A percentile compares a stretch with the other conserved stretches of the same genome.
These are phyloP conservation scores for Salix dunnii DNA, from an alignment of 345 rosid species.

Conservation along the genomic window DNA sequence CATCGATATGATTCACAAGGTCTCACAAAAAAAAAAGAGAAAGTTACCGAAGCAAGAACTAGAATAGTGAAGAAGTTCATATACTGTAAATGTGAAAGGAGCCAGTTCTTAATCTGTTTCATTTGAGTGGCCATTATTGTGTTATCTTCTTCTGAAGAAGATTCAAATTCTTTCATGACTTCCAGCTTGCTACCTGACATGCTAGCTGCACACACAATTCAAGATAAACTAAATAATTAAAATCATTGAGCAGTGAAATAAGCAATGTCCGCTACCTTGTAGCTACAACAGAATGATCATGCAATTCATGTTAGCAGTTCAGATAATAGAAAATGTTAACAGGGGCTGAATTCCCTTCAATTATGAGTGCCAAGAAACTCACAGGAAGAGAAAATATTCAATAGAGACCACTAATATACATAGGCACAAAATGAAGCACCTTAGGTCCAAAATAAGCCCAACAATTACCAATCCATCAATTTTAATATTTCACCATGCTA, in stretches of 20 bases:
- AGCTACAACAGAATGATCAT: not conserved
- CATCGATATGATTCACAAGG: not conserved
- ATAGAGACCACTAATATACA: not conserved
- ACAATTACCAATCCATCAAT: not conserved
- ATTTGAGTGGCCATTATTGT: conserved; percentile 58
- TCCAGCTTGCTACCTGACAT: conserved; percentile 61
- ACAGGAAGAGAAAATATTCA: not conserved
- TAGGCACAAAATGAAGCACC: not conserved
- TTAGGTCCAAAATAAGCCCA: not conserved
- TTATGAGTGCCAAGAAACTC: not conserved
- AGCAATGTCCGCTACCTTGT: not conserved
- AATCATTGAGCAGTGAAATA: not conserved
- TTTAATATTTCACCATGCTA: not conserved
- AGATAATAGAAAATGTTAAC: not conserved
- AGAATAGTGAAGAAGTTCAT: conserved; percentile 86
- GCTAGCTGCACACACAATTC: conserved; percentile 45
- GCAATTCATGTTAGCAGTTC: not conserved
- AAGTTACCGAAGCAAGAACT: conserved; percentile 83
- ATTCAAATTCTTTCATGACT: conserved; percentile 66
- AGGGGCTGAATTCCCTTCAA: not conserved
- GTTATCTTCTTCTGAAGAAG: conserved; percentile 51
- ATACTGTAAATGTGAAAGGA: conserved; percentile 67
- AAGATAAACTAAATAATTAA: not conserved
- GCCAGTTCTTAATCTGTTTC: conserved; percentile 53
- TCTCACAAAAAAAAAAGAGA: not conserved